Percentiles rank a stretch among this genome's conserved stretches.
Evolutionary conservation across 1,284 basidiomycete genomes (phyloP).

Genomic region (Microbotryum silenes-acaulis): DNA sequence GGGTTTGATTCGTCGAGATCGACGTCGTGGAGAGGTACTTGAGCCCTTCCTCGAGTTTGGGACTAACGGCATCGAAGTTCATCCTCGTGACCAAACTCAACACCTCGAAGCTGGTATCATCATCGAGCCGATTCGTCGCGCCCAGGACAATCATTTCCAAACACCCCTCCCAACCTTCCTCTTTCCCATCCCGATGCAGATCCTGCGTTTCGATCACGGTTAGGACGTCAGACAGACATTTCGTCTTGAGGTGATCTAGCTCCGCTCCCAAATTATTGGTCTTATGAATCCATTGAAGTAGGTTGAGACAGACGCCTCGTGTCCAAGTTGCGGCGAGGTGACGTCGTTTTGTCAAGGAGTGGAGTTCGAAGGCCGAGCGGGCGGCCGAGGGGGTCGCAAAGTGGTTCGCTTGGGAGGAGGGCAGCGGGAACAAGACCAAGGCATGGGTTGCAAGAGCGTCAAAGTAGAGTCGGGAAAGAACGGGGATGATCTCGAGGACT

Average conservation of each 20-base stretch:
- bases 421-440: slow-evolving; percentile 24
- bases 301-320: neutral
- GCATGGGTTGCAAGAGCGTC: slow-evolving; percentile 14
- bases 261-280: too few relatives aligned
- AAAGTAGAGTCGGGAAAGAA: slow-evolving; percentile 16
- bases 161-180: slow-evolving; percentile 12
- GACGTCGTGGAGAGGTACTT: slow-evolving; percentile 2
- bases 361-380: slow-evolving; percentile 26
- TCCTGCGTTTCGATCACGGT: slow-evolving; percentile 17
- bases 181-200: slow-evolving; percentile 15
- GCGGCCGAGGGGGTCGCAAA: slow-evolving; percentile 28
- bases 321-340: slow-evolving; percentile 21
- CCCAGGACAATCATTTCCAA: slow-evolving; percentile 9
- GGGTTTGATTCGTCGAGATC: neutral
- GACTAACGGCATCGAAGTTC: slow-evolving; percentile 9
- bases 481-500: slow-evolving; percentile 6
- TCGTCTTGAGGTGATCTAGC: slow-evolving; percentile 2
- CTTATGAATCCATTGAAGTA: too few relatives aligned
- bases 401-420: slow-evolving; percentile 12
- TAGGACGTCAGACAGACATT: slow-evolving; percentile 7
- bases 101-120: slow-evolving; percentile 3
- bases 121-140: neutral
- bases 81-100: slow-evolving; percentile 8
- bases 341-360: slow-evolving; percentile 21
- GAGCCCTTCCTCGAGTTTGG: slow-evolving; percentile 6